These are phyloP conservation scores for Verticillium nonalfalfae DNA, from an alignment of 2,329 filamentous ascomycete genomes.

Conservation along the genomic window DNA sequence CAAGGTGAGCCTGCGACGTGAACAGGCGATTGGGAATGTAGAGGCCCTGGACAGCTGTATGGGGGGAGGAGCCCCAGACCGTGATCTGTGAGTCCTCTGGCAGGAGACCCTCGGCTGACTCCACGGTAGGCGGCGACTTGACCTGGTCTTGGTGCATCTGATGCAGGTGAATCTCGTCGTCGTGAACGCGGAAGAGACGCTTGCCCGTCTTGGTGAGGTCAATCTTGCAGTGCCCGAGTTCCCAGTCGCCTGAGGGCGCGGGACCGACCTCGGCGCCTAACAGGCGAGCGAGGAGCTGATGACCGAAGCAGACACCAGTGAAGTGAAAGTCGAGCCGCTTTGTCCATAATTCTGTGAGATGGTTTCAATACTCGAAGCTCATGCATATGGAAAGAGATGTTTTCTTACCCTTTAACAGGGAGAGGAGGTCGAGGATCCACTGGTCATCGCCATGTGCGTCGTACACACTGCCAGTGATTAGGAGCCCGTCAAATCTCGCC, in stretches of 20 bases:
- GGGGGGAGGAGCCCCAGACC: slow-evolving; percentile 56
- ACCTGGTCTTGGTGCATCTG: slow-evolving; percentile 80
- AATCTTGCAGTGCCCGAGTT: slow-evolving; percentile 61
- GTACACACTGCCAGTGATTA: slow-evolving; percentile 64
- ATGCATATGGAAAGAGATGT: background rate
- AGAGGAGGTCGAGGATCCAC: slow-evolving; percentile 68
- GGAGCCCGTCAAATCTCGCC: slow-evolving; percentile 63
- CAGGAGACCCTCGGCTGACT: slow-evolving; percentile 32
- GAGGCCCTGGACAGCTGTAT: slow-evolving; percentile 68
- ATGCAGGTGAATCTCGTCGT: slow-evolving; percentile 49
- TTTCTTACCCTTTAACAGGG: slow-evolving; percentile 37
- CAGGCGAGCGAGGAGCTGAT: slow-evolving; percentile 70
- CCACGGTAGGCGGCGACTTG: slow-evolving; percentile 49
- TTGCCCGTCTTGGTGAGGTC: slow-evolving; percentile 59
- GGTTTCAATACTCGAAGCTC: background rate
- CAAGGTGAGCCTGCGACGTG: slow-evolving; percentile 73
- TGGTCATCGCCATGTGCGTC: slow-evolving; percentile 65
- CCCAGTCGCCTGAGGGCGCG: slow-evolving; percentile 62
- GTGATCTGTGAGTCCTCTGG: slow-evolving; percentile 33
- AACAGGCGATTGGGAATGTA: slow-evolving; percentile 60
- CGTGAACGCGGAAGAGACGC: slow-evolving; percentile 57
- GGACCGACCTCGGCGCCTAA: slow-evolving; percentile 61
- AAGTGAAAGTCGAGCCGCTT: slow-evolving; percentile 46
- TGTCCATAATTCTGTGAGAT: slow-evolving; percentile 37
- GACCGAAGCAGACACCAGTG: slow-evolving; percentile 75